Evolutionary conservation across 768 basidiomycete genomes (phyloP).

Genomic region (Leccinellum luteum): DNA sequence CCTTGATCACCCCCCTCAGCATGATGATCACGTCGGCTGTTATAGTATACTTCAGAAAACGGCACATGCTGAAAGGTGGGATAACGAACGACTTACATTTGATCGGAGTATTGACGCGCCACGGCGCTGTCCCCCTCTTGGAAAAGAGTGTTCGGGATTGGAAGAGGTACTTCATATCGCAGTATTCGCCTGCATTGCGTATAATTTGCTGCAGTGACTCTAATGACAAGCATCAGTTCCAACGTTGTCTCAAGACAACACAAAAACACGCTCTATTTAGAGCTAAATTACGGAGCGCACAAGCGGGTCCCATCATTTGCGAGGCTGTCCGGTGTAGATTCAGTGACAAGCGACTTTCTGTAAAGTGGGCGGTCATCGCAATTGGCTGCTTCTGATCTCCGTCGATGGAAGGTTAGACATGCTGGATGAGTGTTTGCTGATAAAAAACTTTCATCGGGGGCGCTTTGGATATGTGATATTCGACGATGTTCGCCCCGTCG

Average conservation of each 20-base stretch:
- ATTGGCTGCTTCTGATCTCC: not conserved
- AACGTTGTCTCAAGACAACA: not conserved
- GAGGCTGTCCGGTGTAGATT: constrained; percentile 7
- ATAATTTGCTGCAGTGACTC: not conserved
- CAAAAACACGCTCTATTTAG: constrained; percentile 9
- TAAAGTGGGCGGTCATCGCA: not conserved
- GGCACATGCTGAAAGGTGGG: no score
- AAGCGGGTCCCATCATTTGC: constrained; percentile 26
- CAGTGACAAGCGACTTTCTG: not conserved
- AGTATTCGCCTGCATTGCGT: not conserved
- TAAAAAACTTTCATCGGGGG: no score
- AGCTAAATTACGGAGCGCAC: constrained; percentile 19
- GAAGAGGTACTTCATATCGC: not conserved
- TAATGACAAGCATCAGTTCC: not conserved
- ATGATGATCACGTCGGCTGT: constrained; percentile 14
- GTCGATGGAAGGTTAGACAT: not conserved
- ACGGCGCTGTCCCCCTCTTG: not conserved
- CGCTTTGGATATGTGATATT: no score
- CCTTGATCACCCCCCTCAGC: constrained; percentile 20
- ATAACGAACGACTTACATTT: not conserved
- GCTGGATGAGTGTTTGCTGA: no score
- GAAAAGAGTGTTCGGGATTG: not conserved
- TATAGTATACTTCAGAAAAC: no score
- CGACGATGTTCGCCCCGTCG: no score
- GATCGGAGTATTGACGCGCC: not conserved